Evolutionary conservation across 805 yeast genomes (phyloP).

Genomic region (Yamadazyma scolyti): DNA sequence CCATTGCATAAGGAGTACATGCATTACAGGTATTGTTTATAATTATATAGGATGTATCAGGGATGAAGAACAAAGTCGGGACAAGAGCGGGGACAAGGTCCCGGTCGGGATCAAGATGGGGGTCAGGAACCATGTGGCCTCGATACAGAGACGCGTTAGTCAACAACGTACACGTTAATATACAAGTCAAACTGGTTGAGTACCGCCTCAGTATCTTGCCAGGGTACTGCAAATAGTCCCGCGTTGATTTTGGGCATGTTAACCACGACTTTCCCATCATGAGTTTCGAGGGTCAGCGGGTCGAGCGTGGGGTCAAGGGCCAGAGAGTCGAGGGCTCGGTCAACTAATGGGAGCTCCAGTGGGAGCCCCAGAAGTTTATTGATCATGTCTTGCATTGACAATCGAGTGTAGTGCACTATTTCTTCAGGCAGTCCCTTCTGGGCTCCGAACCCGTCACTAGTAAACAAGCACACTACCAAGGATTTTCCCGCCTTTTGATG

Average conservation of each 20-base stretch:
- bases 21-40: no score
- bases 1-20: no score
- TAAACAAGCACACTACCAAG: slow-evolving; percentile 64
- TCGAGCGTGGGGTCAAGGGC: no score
- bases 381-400: slow-evolving; percentile 48
- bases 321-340: no score
- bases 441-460: slow-evolving; percentile 52
- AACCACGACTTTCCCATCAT: slow-evolving; percentile 23
- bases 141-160: slow-evolving; percentile 2
- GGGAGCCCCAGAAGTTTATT: no score
- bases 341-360: no score
- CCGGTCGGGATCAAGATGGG: no score
- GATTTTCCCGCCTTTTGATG: slow-evolving; percentile 12
- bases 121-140: no score
- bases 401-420: slow-evolving; percentile 49
- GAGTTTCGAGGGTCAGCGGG: no score
- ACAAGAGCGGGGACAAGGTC: no score
- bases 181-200: slow-evolving; percentile 29
- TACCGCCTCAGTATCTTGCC: slow-evolving; percentile 62
- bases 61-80: no score
- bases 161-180: slow-evolving; percentile 43
- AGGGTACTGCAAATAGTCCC: slow-evolving; percentile 77
- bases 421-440: slow-evolving; percentile 36
- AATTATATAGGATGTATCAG: no score
- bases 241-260: slow-evolving; percentile 78